A percentile compares a stretch with the other conserved stretches of the same genome.
These are phyloP conservation scores for Monosporascus sp. DNA, from an alignment of 2,329 filamentous ascomycete genomes.

Conservation along the genomic window DNA sequence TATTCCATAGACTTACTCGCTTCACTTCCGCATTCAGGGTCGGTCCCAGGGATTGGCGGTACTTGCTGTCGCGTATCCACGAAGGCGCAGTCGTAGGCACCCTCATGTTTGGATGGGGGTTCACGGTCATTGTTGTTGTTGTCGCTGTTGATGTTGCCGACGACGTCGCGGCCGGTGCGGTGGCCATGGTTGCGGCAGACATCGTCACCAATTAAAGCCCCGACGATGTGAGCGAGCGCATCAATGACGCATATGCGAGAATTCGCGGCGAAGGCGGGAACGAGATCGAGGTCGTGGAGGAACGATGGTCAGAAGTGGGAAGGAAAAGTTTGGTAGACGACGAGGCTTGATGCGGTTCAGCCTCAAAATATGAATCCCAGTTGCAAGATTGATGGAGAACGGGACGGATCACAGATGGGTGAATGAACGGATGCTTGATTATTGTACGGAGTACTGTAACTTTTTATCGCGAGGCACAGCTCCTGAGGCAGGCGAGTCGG, in stretches of 20 bases:
- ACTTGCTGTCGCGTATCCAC: slow-evolving; percentile 45
- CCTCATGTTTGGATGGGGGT: not conserved
- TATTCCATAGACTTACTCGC: slow-evolving; percentile 45
- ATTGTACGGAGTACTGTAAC: not conserved
- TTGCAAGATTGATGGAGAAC: too few relatives aligned
- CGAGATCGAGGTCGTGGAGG: not conserved
- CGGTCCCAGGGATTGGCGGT: slow-evolving; percentile 61
- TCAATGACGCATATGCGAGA: not conserved
- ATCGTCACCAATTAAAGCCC: not conserved
- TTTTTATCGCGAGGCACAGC: not conserved
- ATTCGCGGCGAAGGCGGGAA: not conserved
- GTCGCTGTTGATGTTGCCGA: not conserved
- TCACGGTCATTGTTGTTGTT: not conserved
- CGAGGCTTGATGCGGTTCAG: not conserved
- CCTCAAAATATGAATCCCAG: not conserved
- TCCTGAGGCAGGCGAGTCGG: not conserved
- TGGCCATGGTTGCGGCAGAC: not conserved
- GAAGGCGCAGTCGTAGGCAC: not conserved
- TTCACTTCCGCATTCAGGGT: slow-evolving; percentile 62
- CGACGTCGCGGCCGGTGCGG: not conserved
- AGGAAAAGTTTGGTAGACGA: not conserved
- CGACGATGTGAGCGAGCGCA: too few relatives aligned
- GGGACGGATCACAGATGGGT: not conserved
- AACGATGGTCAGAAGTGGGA: not conserved
- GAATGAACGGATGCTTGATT: not conserved